A percentile compares a stretch with the other conserved stretches of the same genome.
phyloP scores from a whole-genome alignment of 2,329 filamentous ascomycete species.

The Fusarium napiforme region DNA sequence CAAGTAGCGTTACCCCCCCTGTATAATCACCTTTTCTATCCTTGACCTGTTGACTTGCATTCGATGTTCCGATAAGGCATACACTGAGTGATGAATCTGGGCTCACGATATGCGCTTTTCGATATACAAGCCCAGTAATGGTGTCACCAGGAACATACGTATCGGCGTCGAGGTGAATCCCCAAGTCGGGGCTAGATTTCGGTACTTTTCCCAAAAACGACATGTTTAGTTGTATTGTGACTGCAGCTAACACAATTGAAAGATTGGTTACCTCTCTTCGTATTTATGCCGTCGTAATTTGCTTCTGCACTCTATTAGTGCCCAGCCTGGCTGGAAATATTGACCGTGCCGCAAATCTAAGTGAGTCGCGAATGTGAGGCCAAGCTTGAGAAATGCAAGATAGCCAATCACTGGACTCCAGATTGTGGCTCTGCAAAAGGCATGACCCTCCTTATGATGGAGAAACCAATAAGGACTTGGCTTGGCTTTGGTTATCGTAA shows the following conservation, averaged over 20 bases:
- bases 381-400: background rate
- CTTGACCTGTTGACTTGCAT: background rate
- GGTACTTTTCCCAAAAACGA: background rate
- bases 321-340: background rate
- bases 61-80: background rate
- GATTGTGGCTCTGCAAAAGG: background rate
- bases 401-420: background rate
- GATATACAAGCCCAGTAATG: background rate
- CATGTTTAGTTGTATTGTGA: background rate
- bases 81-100: background rate
- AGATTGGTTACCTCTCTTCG: rapidly evolving
- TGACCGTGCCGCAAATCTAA: background rate
- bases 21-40: background rate
- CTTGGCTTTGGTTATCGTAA: background rate
- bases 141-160: background rate
- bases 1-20: background rate
- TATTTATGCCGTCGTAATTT: background rate
- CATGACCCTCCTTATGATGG: background rate
- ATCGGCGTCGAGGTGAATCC: background rate
- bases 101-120: background rate
- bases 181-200: background rate
- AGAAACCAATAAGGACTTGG: background rate
- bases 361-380: background rate
- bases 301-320: background rate
- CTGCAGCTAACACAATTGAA: background rate